Conservation (phyloP, 2,329 filamentous ascomycete genomes). For the Trichoderma sp. region DNA sequence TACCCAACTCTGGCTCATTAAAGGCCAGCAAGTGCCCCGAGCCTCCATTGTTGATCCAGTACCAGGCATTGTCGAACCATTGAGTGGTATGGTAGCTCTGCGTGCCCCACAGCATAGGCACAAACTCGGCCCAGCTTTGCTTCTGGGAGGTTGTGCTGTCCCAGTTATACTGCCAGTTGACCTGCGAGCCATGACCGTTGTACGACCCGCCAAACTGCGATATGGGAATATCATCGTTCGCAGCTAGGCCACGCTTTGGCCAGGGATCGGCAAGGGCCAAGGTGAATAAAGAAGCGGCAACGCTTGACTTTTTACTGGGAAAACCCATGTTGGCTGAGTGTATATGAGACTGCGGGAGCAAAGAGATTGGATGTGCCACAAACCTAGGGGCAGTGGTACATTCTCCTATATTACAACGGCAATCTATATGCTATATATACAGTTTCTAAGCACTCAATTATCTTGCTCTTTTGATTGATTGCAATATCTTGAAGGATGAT, state of each 20-base stretch:
- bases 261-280: background rate
- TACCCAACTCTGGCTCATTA: conserved; percentile 29
- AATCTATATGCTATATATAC: background rate
- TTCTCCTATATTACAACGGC: background rate
- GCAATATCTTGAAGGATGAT: background rate
- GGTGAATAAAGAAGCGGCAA: background rate
- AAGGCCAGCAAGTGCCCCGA: conserved; percentile 28
- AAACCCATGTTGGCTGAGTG: background rate
- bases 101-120: conserved; percentile 31
- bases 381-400: background rate
- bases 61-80: conserved; percentile 24
- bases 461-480: background rate
- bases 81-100: conserved; percentile 22
- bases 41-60: conserved; percentile 25
- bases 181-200: conserved; percentile 19
- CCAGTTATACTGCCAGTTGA: conserved; percentile 34
- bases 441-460: background rate
- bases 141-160: conserved; percentile 28
- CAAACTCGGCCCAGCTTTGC: conserved; percentile 26
- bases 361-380: background rate
- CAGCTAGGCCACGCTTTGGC: background rate
- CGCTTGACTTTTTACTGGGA: background rate
- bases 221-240: background rate
- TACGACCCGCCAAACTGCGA: background rate
- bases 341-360: background rate